phyloP scores from a whole-genome alignment of 2,329 filamentous ascomycete species.

The Talaromyces sp. region DNA sequence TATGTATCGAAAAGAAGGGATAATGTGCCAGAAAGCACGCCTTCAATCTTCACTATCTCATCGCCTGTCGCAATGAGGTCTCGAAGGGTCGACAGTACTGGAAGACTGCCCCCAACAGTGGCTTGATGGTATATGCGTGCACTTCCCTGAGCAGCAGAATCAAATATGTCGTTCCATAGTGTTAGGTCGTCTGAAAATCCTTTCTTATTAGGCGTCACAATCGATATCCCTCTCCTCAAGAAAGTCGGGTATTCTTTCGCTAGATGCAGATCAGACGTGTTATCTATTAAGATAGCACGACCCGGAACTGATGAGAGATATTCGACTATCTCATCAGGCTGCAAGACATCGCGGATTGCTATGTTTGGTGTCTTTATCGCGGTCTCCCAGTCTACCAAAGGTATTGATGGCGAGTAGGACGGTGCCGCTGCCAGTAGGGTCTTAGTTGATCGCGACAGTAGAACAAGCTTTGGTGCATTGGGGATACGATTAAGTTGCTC shows the following conservation, averaged over 20 bases:
- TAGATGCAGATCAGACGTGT: constrained; percentile 85
- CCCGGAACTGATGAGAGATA: constrained; percentile 76
- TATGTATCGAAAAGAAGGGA: constrained; percentile 98
- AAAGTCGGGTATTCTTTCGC: constrained; percentile 80
- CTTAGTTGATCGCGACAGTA: constrained; percentile 68
- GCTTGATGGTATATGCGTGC: constrained; percentile 94
- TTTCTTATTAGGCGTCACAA: constrained; percentile 98
- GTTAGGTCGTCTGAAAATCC: constrained; percentile 81
- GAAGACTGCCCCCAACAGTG: constrained; percentile 88
- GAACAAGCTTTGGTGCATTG: neutral
- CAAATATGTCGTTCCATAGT: constrained; percentile 87
- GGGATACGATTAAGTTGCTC: neutral
- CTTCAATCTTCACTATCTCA: constrained; percentile 86
- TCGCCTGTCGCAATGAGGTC: constrained; percentile 93
- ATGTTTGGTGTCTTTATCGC: constrained; percentile 65
- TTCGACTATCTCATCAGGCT: constrained; percentile 69
- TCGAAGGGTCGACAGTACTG: constrained; percentile 88
- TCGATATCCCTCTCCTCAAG: constrained; percentile 76
- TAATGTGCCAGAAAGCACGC: constrained; percentile 97
- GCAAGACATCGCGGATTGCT: constrained; percentile 47
- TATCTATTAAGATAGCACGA: constrained; percentile 84
- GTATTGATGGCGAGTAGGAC: constrained; percentile 64
- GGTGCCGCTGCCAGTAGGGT: constrained; percentile 72
- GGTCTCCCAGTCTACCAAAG: constrained; percentile 57
- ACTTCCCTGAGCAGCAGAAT: constrained; percentile 61